Percentiles rank a stretch among this genome's conserved stretches.
These are phyloP conservation scores for Posidonia australis DNA, from an alignment of 106 monocot genomes.

Conservation along the genomic window DNA sequence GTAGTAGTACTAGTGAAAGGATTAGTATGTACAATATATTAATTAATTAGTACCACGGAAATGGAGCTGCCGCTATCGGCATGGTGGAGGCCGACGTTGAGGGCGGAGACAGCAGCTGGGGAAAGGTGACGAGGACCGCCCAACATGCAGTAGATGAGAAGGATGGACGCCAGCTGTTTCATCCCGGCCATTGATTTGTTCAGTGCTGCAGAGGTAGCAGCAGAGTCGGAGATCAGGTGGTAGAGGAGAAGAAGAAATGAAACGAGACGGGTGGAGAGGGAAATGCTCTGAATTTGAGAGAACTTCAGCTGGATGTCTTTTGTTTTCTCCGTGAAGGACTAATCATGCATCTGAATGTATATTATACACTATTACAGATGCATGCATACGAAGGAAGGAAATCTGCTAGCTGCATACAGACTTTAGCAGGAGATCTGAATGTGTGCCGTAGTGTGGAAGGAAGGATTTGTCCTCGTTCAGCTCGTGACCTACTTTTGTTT, in stretches of 20 bases:
- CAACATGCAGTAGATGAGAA: neutral
- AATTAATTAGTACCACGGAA: neutral
- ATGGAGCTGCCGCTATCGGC: neutral
- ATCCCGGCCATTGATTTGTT: neutral
- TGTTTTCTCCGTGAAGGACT: neutral
- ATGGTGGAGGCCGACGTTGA: slow-evolving; percentile 44
- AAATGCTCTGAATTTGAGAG: too few species aligned
- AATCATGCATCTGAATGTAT: neutral
- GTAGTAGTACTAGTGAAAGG: neutral
- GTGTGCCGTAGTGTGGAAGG: neutral
- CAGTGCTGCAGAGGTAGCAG: too few species aligned
- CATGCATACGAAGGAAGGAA: neutral
- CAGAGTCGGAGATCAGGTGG: too few species aligned
- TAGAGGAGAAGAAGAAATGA: too few species aligned
- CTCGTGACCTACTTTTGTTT: slow-evolving; percentile 7
- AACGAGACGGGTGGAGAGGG: too few species aligned
- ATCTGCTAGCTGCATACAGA: neutral
- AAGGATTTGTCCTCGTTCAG: neutral
- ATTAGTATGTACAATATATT: too few species aligned
- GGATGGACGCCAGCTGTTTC: neutral
- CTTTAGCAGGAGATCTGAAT: neutral
- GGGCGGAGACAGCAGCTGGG: slow-evolving; percentile 8
- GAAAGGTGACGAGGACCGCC: neutral
- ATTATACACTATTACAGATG: neutral
- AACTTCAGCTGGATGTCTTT: too few species aligned